Evolutionary conservation across 768 basidiomycete genomes (phyloP).

Genomic region (Cystobasidium onofrii): DNA sequence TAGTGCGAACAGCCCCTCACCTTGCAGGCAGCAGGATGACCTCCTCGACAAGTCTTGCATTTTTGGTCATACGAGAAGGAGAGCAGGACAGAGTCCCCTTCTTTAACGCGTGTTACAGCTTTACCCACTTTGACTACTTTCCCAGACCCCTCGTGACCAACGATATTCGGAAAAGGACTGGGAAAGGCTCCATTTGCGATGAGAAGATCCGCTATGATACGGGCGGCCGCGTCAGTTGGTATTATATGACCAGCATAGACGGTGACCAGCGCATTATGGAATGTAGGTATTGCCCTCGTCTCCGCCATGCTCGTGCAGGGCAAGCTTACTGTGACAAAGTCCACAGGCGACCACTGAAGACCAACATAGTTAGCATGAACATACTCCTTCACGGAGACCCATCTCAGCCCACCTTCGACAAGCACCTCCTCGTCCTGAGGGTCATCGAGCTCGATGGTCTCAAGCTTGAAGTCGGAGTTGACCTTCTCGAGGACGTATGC

Average conservation of each 20-base stretch:
- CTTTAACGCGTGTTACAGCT: constrained; percentile 47
- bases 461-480: constrained; percentile 22
- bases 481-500: constrained; percentile 13
- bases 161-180: constrained; percentile 14
- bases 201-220: neutral
- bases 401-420: constrained; percentile 6
- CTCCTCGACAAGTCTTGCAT: constrained; percentile 34
- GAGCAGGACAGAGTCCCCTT: constrained; percentile 39
- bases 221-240: neutral
- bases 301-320: neutral
- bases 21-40: constrained; percentile 35
- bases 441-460: constrained; percentile 31
- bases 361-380: neutral
- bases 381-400: neutral
- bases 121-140: constrained; percentile 44
- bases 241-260: neutral
- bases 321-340: constrained; percentile 36
- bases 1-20: neutral
- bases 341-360: neutral
- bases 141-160: constrained; percentile 40
- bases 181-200: constrained; percentile 34
- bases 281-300: neutral
- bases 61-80: constrained; percentile 32
- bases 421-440: constrained; percentile 37
- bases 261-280: neutral